phyloP scores from a whole-genome alignment of 352 stramenopile genomes.

The Peronospora farinosa region DNA sequence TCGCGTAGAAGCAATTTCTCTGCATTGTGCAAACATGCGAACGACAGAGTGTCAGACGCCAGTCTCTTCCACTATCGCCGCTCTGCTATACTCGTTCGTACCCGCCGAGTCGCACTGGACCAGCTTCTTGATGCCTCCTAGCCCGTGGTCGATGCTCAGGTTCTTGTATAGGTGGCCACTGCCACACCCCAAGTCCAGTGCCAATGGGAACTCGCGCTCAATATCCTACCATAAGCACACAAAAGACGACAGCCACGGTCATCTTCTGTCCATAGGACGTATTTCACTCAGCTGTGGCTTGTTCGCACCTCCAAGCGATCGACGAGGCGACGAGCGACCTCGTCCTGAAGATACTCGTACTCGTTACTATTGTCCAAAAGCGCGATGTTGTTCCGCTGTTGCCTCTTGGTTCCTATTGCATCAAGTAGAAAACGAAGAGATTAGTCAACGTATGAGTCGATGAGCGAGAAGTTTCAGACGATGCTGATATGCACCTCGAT shows the following conservation, averaged over 20 bases:
- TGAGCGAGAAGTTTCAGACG: neutral
- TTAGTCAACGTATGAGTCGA: too few relatives aligned
- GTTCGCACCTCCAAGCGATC: constrained; percentile 62
- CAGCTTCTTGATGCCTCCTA: constrained; percentile 70
- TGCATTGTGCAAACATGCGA: constrained; percentile 7
- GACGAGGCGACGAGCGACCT: constrained; percentile 75
- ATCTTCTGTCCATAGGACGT: neutral
- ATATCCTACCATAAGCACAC: constrained; percentile 46
- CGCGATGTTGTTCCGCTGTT: constrained; percentile 77
- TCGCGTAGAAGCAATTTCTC: constrained; percentile 75
- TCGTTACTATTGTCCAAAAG: constrained; percentile 50
- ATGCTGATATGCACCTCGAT: constrained; percentile 40
- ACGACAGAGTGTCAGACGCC: constrained; percentile 3
- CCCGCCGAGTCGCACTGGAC: constrained; percentile 72
- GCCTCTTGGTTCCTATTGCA: constrained; percentile 59
- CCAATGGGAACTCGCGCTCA: constrained; percentile 72
- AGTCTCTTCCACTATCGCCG: neutral
- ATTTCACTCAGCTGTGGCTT: neutral
- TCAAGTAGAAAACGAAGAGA: constrained; percentile 4
- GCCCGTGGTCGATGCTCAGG: constrained; percentile 56
- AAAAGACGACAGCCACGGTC: neutral
- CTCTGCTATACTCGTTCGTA: constrained; percentile 11
- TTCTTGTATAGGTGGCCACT: constrained; percentile 83
- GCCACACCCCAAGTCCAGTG: constrained; percentile 70
- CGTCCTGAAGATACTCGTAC: constrained; percentile 84